A percentile compares a stretch with the other conserved stretches of the same genome.
phyloP scores from a whole-genome alignment of 208 protist genomes.

The Endotrypanum monterogeii region DNA sequence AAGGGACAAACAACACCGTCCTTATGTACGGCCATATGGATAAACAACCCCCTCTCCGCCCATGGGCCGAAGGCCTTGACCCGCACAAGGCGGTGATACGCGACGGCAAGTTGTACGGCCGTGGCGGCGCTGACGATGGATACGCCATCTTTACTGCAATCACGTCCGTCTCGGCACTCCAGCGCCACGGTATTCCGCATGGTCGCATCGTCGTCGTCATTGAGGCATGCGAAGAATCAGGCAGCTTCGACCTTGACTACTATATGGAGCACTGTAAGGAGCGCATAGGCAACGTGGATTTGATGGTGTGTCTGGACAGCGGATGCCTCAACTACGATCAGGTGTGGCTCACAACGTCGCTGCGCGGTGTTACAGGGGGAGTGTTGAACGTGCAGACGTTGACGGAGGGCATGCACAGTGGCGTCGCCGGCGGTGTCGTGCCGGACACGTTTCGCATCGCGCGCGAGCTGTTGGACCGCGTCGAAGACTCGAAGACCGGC shows the following conservation, averaged over 20 bases:
- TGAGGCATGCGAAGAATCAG: constrained; percentile 92
- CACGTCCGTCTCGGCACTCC: constrained; percentile 70
- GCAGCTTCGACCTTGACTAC: constrained; percentile 86
- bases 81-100: constrained; percentile 86
- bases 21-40: constrained; percentile 97
- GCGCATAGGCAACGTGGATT: constrained; percentile 77
- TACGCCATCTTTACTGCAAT: constrained; percentile 90
- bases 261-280: constrained; percentile 76
- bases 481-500: constrained; percentile 94
- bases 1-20: constrained; percentile 63
- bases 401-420: constrained; percentile 93
- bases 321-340: constrained; percentile 94
- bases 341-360: constrained; percentile 95
- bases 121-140: constrained; percentile 92
- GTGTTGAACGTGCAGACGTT: constrained; percentile 87
- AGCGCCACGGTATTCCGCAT: constrained; percentile 82
- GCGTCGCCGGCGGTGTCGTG: constrained; percentile 93
- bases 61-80: constrained; percentile 91
- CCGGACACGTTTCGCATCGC: constrained; percentile 95
- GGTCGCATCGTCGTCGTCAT: constrained; percentile 84
- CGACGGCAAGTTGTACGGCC: constrained; percentile 91
- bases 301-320: constrained; percentile 96
- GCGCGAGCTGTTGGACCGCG: constrained; percentile 81
- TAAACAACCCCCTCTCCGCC: constrained; percentile 95
- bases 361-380: constrained; percentile 91